phyloP scores from a whole-genome alignment of 352 stramenopile genomes.

The Phytophthora macrochlamydospora region DNA sequence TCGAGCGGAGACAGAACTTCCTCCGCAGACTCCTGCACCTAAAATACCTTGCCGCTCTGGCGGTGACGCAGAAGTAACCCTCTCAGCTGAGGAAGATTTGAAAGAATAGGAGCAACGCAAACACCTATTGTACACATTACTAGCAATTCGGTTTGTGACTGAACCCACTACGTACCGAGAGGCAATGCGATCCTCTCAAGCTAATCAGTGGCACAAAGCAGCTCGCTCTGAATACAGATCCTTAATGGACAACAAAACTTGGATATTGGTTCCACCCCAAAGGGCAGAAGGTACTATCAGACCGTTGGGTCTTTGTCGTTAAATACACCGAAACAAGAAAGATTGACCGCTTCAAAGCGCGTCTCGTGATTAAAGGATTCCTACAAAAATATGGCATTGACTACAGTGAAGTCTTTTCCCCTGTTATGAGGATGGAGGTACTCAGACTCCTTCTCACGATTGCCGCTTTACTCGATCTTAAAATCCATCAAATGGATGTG shows the following conservation, averaged over 20 bases:
- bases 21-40: not conserved
- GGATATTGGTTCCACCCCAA: not conserved
- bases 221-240: constrained; percentile 2
- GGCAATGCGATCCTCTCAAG: constrained; percentile 3
- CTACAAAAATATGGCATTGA: too few species aligned
- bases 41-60: not conserved
- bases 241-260: not conserved
- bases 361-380: too few species aligned
- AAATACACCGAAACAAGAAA: not conserved
- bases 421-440: not conserved
- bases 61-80: too few species aligned
- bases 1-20: not conserved
- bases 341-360: not conserved
- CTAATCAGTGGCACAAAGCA: constrained; percentile 13
- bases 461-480: constrained; percentile 11
- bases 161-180: constrained; percentile 9
- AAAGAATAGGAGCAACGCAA: not conserved
- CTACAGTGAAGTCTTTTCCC: not conserved
- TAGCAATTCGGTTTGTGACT: constrained; percentile 8
- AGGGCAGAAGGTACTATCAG: not conserved
- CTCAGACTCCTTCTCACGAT: too few species aligned
- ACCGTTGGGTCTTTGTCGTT: not conserved
- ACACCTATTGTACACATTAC: not conserved
- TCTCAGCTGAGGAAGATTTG: not conserved
- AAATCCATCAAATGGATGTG: constrained; percentile 37